Evolutionary conservation across 2,329 filamentous ascomycete species (phyloP).

Genomic region (Trichoderma atroviride): DNA sequence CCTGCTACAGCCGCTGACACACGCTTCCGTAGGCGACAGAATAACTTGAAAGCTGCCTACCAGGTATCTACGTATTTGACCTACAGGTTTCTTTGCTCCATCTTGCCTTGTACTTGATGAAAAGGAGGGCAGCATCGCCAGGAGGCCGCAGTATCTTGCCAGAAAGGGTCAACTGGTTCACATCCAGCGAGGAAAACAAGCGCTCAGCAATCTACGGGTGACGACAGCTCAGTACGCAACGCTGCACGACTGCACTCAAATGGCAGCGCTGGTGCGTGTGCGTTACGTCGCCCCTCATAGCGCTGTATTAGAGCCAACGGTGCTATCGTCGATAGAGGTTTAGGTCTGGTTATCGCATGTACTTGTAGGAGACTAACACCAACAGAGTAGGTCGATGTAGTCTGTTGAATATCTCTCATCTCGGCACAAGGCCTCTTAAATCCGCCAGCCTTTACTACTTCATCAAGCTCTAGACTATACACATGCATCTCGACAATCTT

Average conservation of each 20-base stretch:
- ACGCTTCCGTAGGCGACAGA: not conserved
- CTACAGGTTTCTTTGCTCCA: no score
- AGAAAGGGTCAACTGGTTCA: not conserved
- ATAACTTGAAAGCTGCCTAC: not conserved
- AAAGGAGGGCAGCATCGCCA: not conserved
- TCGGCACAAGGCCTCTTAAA: not conserved
- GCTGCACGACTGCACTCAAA: not conserved
- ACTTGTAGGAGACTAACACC: no score
- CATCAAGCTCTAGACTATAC: not conserved
- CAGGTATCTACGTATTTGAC: no score
- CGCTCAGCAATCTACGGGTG: not conserved
- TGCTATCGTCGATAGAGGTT: no score
- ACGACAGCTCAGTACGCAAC: not conserved
- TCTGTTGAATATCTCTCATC: not conserved
- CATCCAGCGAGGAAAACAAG: no score
- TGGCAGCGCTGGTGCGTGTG: not conserved
- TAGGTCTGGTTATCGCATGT: no score
- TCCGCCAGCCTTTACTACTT: not conserved
- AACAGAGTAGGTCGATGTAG: no score
- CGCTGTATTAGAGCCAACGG: not conserved
- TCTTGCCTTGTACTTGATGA: not conserved
- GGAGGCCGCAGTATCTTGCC: not conserved
- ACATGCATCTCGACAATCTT: not conserved
- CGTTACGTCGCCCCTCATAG: constrained; percentile 11
- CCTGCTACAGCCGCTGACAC: not conserved